These are phyloP conservation scores for Chlorella sp. DNA, from an alignment of 139 green algal species.

Conservation along the genomic window DNA sequence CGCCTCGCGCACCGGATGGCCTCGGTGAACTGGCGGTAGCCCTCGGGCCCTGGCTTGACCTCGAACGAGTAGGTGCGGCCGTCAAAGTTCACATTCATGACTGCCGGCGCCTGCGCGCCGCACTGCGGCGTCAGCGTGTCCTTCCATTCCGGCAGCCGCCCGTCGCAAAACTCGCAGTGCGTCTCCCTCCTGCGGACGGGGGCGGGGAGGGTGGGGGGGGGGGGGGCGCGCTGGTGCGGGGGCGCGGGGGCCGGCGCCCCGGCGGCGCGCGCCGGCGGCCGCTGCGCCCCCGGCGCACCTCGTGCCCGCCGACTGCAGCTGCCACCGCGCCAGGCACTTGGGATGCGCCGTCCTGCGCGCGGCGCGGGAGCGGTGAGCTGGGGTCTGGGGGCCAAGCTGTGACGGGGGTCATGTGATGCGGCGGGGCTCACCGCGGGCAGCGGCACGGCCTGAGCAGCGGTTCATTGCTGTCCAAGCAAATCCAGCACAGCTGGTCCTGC, in stretches of 20 bases:
- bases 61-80: constrained; percentile 69
- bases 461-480: constrained; percentile 70
- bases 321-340: constrained; percentile 78
- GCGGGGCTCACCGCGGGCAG: constrained; percentile 58
- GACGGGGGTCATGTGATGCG: neutral
- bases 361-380: neutral
- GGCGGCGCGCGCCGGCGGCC: no score
- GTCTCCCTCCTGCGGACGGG: constrained; percentile 68
- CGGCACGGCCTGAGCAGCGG: constrained; percentile 63
- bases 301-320: constrained; percentile 83
- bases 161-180: constrained; percentile 87
- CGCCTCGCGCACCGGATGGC: constrained; percentile 57
- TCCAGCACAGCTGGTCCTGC: constrained; percentile 74
- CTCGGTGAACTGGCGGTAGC: constrained; percentile 83
- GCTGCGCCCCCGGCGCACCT: constrained; percentile 42
- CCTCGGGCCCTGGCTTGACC: constrained; percentile 60
- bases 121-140: constrained; percentile 62
- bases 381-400: neutral
- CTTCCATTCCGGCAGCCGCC: constrained; percentile 80
- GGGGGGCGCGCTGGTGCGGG: neutral
- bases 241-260: neutral
- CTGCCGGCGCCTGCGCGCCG: constrained; percentile 64
- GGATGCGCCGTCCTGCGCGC: constrained; percentile 52
- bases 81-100: constrained; percentile 95
- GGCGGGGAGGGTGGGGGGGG: neutral